Conservation (phyloP, 2,329 filamentous ascomycete species). For the Cyclaneusma minus region DNA sequence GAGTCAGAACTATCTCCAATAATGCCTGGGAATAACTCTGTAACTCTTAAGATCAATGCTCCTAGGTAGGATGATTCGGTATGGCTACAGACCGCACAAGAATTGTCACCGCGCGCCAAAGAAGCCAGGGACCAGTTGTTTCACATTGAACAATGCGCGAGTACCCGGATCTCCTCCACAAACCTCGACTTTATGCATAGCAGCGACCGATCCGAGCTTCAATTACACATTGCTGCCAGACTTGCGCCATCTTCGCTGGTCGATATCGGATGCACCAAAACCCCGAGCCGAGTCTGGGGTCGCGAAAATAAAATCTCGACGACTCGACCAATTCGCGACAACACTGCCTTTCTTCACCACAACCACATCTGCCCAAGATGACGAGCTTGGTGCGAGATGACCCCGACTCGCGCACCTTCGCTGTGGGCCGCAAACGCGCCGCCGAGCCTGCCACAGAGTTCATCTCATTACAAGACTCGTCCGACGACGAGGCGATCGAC, state of each 20-base stretch:
- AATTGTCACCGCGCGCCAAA: too few relatives aligned
- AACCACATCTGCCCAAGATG: too few relatives aligned
- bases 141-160: too few relatives aligned
- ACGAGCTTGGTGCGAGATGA: constrained; percentile 18
- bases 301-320: too few relatives aligned
- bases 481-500: constrained; percentile 12
- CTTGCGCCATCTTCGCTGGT: too few relatives aligned
- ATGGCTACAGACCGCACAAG: not conserved
- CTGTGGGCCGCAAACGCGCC: constrained; percentile 23
- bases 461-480: constrained; percentile 8
- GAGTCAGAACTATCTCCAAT: not conserved
- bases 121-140: too few relatives aligned
- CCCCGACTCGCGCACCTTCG: constrained; percentile 28
- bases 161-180: too few relatives aligned
- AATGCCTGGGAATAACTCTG: not conserved
- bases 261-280: too few relatives aligned
- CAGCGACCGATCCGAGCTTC: too few relatives aligned
- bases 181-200: too few relatives aligned
- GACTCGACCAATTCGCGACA: not conserved
- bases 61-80: not conserved
- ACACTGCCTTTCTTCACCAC: not conserved
- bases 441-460: constrained; percentile 3
- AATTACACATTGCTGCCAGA: too few relatives aligned
- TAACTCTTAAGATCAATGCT: not conserved
- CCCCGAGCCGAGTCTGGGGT: too few relatives aligned